These are phyloP conservation scores for Euphorbia schlechtendalii DNA, from an alignment of 441 rosid genomes.

Conservation along the genomic window DNA sequence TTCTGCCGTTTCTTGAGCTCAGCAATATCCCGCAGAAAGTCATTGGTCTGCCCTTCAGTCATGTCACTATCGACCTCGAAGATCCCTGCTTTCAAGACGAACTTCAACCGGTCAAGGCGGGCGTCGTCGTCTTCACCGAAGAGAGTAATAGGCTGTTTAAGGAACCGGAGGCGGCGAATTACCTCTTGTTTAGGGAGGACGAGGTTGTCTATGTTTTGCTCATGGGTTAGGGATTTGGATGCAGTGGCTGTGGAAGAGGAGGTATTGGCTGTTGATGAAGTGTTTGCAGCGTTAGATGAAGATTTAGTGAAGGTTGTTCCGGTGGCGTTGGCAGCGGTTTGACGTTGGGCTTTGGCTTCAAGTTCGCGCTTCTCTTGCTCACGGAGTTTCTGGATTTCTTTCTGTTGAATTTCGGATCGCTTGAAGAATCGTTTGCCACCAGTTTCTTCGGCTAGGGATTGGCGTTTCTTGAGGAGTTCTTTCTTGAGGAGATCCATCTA, in stretches of 20 bases:
- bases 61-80: slow-evolving; percentile 79
- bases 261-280: slow-evolving; percentile 25
- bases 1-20: slow-evolving; percentile 80
- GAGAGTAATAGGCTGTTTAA: slow-evolving; percentile 75
- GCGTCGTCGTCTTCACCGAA: slow-evolving; percentile 78
- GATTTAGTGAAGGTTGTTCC: slow-evolving; percentile 19
- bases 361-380: slow-evolving; percentile 65
- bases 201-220: slow-evolving; percentile 60
- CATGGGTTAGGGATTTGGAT: slow-evolving; percentile 61
- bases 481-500: slow-evolving; percentile 63
- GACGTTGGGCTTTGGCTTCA: slow-evolving; percentile 58
- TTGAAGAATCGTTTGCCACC: slow-evolving; percentile 70
- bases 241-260: slow-evolving; percentile 30
- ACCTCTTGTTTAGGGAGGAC: slow-evolving; percentile 70
- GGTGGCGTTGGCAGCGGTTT: slow-evolving; percentile 25
- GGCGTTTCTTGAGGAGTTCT: slow-evolving; percentile 63
- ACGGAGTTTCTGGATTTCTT: slow-evolving; percentile 67
- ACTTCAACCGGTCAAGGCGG: slow-evolving; percentile 66
- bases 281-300: slow-evolving; percentile 21
- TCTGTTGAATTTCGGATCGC: slow-evolving; percentile 75
- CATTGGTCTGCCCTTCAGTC: slow-evolving; percentile 80
- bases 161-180: slow-evolving; percentile 68
- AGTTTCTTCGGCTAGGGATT: slow-evolving; percentile 46
- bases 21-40: slow-evolving; percentile 66
- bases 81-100: slow-evolving; percentile 59